Percentiles rank a stretch among this genome's conserved stretches.
phyloP scores from a whole-genome alignment of 202 grass and related monocot genomes.

The Carex sylvatica region DNA sequence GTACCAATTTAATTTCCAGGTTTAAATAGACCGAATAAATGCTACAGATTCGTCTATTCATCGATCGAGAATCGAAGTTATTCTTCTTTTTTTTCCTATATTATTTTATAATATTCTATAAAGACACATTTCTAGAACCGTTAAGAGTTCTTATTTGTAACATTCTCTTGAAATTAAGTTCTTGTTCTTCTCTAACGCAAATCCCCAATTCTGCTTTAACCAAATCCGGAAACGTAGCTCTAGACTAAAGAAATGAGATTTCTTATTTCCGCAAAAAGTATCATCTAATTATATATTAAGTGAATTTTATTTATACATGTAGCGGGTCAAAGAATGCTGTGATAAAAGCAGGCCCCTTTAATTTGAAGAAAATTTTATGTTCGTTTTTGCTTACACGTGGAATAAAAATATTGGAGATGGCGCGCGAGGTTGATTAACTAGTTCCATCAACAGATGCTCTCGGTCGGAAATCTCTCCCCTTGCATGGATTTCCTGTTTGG shows the following conservation, averaged over 20 bases:
- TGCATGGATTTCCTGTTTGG: neutral
- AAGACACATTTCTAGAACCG: no score
- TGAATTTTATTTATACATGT: neutral
- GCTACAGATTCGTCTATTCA: no score
- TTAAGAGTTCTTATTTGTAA: neutral
- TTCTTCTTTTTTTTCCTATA: no score
- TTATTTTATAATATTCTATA: no score
- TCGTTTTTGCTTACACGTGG: neutral
- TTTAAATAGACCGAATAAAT: no score
- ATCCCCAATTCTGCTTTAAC: neutral
- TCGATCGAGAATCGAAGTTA: no score
- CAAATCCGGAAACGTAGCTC: neutral
- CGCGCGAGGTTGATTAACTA: neutral
- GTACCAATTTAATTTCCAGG: no score
- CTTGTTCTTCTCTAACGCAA: no score
- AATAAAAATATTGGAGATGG: neutral
- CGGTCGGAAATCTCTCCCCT: constrained; percentile 1
- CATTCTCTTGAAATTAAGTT: neutral
- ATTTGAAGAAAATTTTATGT: neutral
- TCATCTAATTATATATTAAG: neutral
- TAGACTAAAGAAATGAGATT: no score
- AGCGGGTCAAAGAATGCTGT: neutral
- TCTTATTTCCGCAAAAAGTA: neutral
- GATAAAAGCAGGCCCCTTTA: neutral
- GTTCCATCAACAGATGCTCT: constrained; percentile 23